Percentiles rank a stretch among this genome's conserved stretches.
Evolutionary conservation across 2,329 filamentous ascomycete species (phyloP).

Genomic region (Sporothrix euskadiensis): DNA sequence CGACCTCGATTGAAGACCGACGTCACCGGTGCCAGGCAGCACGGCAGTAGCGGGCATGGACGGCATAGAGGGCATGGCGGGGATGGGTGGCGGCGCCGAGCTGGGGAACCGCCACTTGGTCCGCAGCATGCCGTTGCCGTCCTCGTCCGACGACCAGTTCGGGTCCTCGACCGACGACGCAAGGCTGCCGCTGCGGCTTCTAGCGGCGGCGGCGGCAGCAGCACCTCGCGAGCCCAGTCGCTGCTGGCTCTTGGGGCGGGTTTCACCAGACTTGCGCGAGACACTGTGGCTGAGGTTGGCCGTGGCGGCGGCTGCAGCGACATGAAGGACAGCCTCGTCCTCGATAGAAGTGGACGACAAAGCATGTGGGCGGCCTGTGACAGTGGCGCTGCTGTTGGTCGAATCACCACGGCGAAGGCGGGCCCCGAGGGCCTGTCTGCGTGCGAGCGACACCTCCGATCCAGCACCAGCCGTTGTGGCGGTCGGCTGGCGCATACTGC

Average conservation of each 20-base stretch:
- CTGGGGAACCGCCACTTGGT: conserved; percentile 31
- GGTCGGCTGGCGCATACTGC: conserved; percentile 35
- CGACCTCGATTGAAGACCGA: background rate
- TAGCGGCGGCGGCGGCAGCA: background rate
- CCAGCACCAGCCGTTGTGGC: background rate
- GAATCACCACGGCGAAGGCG: conserved; percentile 29
- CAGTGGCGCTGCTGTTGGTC: conserved; percentile 19
- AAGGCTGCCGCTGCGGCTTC: conserved; percentile 31
- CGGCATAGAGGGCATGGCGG: conserved; percentile 41
- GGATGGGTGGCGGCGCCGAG: background rate
- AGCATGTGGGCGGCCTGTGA: background rate
- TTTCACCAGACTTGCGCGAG: conserved; percentile 30
- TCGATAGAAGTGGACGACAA: conserved; percentile 19
- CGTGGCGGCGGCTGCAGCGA: conserved; percentile 18
- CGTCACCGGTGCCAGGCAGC: background rate
- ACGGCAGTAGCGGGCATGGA: background rate
- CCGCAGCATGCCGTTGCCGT: conserved; percentile 35
- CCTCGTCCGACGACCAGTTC: conserved; percentile 39
- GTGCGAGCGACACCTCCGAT: conserved; percentile 30
- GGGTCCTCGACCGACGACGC: conserved; percentile 31
- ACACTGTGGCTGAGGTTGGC: conserved; percentile 33
- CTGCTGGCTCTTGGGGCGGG: conserved; percentile 24
- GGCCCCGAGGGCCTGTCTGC: conserved; percentile 30
- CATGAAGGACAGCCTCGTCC: conserved; percentile 38
- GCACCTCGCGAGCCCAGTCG: background rate